Conservation (phyloP, 805 yeast species). For the Zygosaccharomyces siamensis region DNA sequence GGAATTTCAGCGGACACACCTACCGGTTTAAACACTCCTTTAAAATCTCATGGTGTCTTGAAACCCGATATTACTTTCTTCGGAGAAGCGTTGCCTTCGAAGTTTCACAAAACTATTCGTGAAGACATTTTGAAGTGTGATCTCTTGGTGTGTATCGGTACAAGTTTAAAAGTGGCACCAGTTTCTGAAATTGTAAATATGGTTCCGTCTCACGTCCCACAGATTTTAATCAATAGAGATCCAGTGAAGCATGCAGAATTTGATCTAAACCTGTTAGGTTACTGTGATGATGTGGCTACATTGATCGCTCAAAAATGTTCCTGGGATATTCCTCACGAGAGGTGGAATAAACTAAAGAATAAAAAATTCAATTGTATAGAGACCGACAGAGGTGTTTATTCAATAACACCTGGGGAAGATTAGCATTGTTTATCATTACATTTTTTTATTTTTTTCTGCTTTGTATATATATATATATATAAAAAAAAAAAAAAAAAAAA, state of each 20-base stretch:
- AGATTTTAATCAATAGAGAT: constrained; percentile 72
- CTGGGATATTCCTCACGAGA: constrained; percentile 59
- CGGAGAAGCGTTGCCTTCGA: constrained; percentile 74
- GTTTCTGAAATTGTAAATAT: constrained; percentile 82
- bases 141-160: constrained; percentile 77
- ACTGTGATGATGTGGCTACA: constrained; percentile 77
- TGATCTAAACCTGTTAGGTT: constrained; percentile 71
- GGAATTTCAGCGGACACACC: constrained; percentile 2
- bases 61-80: constrained; percentile 93
- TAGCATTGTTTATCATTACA: constrained; percentile 2
- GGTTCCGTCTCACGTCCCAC: constrained; percentile 71
- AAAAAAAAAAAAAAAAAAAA: too few relatives aligned
- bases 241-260: constrained; percentile 72
- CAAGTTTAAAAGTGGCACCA: constrained; percentile 88
- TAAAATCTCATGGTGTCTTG: constrained; percentile 68
- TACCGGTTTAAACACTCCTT: constrained; percentile 12
- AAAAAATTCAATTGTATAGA: constrained; percentile 21
- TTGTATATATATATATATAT: not conserved
- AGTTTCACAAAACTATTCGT: constrained; percentile 55
- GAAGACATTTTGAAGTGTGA: constrained; percentile 69
- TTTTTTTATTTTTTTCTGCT: not conserved
- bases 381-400: constrained; percentile 31
- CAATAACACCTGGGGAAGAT: constrained; percentile 16
- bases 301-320: constrained; percentile 52
- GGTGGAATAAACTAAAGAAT: constrained; percentile 36